Evolutionary conservation across 805 yeast genomes (phyloP), one percentile per base, ranked within the genome.

Genomic region (Teunomyces atbi): DNA sequence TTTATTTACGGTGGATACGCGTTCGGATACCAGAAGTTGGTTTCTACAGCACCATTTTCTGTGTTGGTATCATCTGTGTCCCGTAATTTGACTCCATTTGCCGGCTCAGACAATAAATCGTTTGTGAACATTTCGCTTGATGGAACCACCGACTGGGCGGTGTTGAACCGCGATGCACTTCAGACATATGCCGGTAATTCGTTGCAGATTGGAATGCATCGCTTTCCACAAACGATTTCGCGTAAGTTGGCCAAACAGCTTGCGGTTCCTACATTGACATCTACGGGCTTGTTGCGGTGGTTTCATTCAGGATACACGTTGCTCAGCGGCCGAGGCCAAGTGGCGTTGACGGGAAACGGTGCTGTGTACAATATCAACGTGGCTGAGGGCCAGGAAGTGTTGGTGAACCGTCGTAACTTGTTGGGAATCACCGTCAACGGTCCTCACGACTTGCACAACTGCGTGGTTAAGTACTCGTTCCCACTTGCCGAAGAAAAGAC

Each of bases 131-230:
- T 83, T 20, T 49, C 65, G 3, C 57, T 83, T 47, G 86, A 83
- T 51, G 89, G 89, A 2, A 65, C 78, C 0, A 60, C 61, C 15
- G 89, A 83, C 54, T 83, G 86, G 86, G 85, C 84, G 1, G 46
- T 83, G 3, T 66, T 83, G 39, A 68, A 76, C 36, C 64, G 69
- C 1, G 58, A 66, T 12, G 69, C 82, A 0, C 57, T 83, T 18
- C 81, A 80, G 40, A 76, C 73, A 0, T 81, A 72, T 51, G 59
- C 77, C 6, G 89, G 88, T 1, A 65, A 73, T n/a, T 72, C 83
- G 0, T 61, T 83, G 39, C 54, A 63, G 10, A 58, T 81, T 2
- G 60, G 64, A 1, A 64, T 69, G 41, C 61, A 63, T 23, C 49
- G 55, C 13, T 46, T 73, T 8, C 86, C 86, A 4, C 58, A 55